phyloP scores from a whole-genome alignment of 257 asterid species.

The Sherardia arvensis region DNA sequence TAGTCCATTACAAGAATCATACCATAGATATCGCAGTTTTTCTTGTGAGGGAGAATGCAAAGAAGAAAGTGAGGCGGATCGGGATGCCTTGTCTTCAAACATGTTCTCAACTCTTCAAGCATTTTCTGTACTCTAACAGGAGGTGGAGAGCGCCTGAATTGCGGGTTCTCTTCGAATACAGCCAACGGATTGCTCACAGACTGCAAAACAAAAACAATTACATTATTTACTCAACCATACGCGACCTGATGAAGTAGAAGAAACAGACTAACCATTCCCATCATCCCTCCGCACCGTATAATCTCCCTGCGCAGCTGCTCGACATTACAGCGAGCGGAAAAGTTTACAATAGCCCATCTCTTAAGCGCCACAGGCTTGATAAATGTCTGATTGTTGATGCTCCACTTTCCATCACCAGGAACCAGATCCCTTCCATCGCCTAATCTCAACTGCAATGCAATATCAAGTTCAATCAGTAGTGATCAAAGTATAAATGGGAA shows the following conservation, averaged over 20 bases:
- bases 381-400: conserved; percentile 51
- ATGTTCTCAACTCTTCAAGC: conserved; percentile 26
- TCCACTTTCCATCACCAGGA: conserved; percentile 62
- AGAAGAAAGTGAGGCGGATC: conserved; percentile 45
- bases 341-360: conserved; percentile 53
- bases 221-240: too few species aligned
- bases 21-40: conserved; percentile 66
- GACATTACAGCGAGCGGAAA: conserved; percentile 44
- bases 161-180: conserved; percentile 26
- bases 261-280: conserved; percentile 56
- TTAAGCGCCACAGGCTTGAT: conserved; percentile 30
- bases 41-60: conserved; percentile 56
- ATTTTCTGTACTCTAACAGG: conserved; percentile 46
- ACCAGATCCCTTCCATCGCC: conserved; percentile 37
- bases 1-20: neutral
- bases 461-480: too few species aligned
- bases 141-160: conserved; percentile 31
- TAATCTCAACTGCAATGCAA: conserved; percentile 37
- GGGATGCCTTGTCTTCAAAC: conserved; percentile 31
- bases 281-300: conserved; percentile 32
- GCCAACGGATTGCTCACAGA: conserved; percentile 16
- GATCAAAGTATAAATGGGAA: too few species aligned
- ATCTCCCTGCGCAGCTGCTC: conserved; percentile 22
- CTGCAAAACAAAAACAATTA: conserved; percentile 29
- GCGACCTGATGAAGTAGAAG: neutral